These are phyloP conservation scores for Solanum piurae DNA, from an alignment of 257 asterid genomes.

Conservation along the genomic window DNA sequence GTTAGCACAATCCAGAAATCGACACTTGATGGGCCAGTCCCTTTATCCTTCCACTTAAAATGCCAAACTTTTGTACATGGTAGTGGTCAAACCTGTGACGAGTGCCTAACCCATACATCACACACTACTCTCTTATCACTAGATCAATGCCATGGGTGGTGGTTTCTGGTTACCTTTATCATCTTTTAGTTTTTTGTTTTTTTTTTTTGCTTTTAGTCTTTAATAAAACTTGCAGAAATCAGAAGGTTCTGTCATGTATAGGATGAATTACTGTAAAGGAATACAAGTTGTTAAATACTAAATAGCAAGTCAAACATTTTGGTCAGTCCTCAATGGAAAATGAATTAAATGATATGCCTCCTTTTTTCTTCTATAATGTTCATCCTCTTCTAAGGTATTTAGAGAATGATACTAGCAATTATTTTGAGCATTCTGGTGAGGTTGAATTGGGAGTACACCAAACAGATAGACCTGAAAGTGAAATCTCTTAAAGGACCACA, in stretches of 20 bases:
- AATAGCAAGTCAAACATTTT: background rate
- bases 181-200: background rate
- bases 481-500: conserved; percentile 29
- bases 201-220: background rate
- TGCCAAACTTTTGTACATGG: background rate
- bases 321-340: background rate
- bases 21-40: background rate
- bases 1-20: background rate
- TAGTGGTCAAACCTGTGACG: background rate
- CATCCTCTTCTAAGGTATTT: background rate
- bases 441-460: background rate
- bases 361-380: background rate
- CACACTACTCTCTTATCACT: background rate
- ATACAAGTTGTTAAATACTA: background rate
- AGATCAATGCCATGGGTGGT: background rate
- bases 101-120: background rate
- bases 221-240: background rate
- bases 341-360: background rate
- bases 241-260: background rate
- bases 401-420: background rate
- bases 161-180: background rate
- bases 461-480: conserved; percentile 21
- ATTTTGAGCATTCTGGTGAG: background rate
- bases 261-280: background rate
- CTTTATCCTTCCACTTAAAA: background rate